Conservation (phyloP, 441 rosid species). For the Populus tomentosa region DNA sequence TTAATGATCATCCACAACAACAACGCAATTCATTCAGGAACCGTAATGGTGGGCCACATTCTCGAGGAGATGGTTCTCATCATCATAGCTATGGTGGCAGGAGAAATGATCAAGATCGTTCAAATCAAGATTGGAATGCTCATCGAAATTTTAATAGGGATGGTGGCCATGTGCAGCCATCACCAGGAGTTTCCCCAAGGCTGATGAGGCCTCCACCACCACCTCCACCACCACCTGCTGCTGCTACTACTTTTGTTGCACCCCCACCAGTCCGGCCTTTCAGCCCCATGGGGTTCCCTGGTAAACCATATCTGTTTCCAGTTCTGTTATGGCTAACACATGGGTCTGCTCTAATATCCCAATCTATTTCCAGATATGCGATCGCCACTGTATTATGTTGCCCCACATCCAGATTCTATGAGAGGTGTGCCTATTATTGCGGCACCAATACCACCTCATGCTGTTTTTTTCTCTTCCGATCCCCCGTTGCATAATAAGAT, state of each 20-base stretch:
- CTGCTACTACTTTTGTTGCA: conserved; percentile 45
- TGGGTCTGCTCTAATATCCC: conserved; percentile 24
- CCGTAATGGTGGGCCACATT: conserved; percentile 51
- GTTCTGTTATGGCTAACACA: conserved; percentile 6
- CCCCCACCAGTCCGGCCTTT: conserved; percentile 49
- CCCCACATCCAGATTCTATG: conserved; percentile 37
- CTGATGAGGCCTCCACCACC: conserved; percentile 56
- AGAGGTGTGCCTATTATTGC: conserved; percentile 42
- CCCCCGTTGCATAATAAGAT: conserved; percentile 49
- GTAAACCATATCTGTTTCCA: conserved; percentile 37
- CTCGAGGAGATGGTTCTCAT: conserved; percentile 54
- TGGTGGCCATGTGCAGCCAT: conserved; percentile 54
- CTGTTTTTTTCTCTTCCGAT: conserved; percentile 49
- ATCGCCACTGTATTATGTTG: conserved; percentile 43
- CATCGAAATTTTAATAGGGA: conserved; percentile 58
- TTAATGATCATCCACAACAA: conserved; percentile 50
- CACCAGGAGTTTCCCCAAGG: conserved; percentile 51
- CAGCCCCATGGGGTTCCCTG: conserved; percentile 61
- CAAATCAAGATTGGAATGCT: conserved; percentile 58
- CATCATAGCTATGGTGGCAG: conserved; percentile 43
- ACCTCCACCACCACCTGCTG: conserved; percentile 39
- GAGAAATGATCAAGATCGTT: conserved; percentile 63
- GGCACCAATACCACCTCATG: conserved; percentile 37
- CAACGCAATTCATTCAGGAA: conserved; percentile 44
- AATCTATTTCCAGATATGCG: conserved; percentile 41